A percentile compares a stretch with the other conserved stretches of the same genome.
phyloP scores from a whole-genome alignment of 2,329 filamentous ascomycete species.

The Trichoderma simmonsii region DNA sequence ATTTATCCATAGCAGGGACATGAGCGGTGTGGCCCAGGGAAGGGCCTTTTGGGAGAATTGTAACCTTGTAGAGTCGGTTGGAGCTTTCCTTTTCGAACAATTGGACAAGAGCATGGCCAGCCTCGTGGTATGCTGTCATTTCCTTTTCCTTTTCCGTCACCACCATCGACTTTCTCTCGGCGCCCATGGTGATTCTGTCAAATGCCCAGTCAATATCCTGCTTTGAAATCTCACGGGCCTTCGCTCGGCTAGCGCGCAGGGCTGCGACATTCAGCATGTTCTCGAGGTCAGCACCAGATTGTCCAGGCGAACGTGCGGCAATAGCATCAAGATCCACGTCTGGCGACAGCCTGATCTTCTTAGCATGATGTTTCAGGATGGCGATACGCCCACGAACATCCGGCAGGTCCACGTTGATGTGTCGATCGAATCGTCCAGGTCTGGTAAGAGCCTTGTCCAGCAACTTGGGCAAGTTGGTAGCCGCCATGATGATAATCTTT shows the following conservation, averaged over 20 bases:
- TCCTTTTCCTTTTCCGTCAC: constrained; percentile 93
- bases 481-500: constrained; percentile 91
- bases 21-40: constrained; percentile 83
- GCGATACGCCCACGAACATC: constrained; percentile 91
- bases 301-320: constrained; percentile 83
- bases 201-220: constrained; percentile 94
- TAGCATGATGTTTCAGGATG: constrained; percentile 90
- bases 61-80: constrained; percentile 90
- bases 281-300: constrained; percentile 93
- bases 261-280: constrained; percentile 97
- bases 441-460: constrained; percentile 93
- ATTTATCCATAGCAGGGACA: constrained; percentile 88
- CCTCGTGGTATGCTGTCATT: constrained; percentile 94
- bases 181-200: constrained; percentile 96
- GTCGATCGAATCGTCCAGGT: constrained; percentile 92
- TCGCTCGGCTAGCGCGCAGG: constrained; percentile 86
- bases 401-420: constrained; percentile 82
- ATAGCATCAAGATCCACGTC: constrained; percentile 83
- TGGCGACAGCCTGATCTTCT: constrained; percentile 76
- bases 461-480: constrained; percentile 92
- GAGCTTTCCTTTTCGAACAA: constrained; percentile 72
- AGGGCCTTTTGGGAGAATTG: constrained; percentile 86
- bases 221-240: constrained; percentile 70
- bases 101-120: constrained; percentile 87
- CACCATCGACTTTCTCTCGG: constrained; percentile 83